Percentiles rank a stretch among this genome's conserved stretches.
phyloP scores from a whole-genome alignment of 2,329 filamentous ascomycete genomes.

The Colletotrichum incanum region DNA sequence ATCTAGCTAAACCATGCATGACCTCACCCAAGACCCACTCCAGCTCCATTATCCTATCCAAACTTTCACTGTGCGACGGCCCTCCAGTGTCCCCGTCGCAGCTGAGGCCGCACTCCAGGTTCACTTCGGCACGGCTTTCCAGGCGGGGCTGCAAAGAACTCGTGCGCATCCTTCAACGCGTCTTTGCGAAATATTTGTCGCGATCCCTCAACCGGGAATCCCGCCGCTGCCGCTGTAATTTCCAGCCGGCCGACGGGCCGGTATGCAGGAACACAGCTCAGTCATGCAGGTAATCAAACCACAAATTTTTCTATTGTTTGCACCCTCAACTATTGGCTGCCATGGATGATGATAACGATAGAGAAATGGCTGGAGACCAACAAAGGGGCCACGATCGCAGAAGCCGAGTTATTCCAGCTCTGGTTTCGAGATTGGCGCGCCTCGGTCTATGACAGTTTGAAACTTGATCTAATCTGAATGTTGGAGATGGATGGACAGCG shows the following conservation, averaged over 20 bases:
- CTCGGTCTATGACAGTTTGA: constrained; percentile 61
- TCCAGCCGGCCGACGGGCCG: constrained; percentile 17
- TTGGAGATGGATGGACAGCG: neutral
- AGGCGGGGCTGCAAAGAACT: constrained; percentile 29
- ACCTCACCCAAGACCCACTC: constrained; percentile 30
- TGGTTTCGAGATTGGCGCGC: constrained; percentile 62
- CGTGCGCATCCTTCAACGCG: constrained; percentile 37
- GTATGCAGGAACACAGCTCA: constrained; percentile 38
- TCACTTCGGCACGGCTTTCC: constrained; percentile 2
- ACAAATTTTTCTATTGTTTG: constrained; percentile 33
- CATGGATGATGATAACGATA: constrained; percentile 59
- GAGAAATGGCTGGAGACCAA: constrained; percentile 54
- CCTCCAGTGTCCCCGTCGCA: constrained; percentile 6
- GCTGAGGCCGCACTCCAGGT: constrained; percentile 14
- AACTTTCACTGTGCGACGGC: constrained; percentile 22
- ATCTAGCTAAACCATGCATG: constrained; percentile 12
- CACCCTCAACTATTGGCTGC: constrained; percentile 38
- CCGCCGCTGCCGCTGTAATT: constrained; percentile 15
- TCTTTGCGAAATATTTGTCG: constrained; percentile 32
- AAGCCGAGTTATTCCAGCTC: constrained; percentile 65
- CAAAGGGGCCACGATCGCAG: constrained; percentile 49
- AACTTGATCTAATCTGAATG: constrained; percentile 79
- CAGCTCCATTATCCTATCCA: constrained; percentile 24
- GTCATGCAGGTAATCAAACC: constrained; percentile 43
- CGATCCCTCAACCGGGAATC: constrained; percentile 12